Conservation (phyloP, 257 asterid species). For the Solanum gracilifrons region DNA sequence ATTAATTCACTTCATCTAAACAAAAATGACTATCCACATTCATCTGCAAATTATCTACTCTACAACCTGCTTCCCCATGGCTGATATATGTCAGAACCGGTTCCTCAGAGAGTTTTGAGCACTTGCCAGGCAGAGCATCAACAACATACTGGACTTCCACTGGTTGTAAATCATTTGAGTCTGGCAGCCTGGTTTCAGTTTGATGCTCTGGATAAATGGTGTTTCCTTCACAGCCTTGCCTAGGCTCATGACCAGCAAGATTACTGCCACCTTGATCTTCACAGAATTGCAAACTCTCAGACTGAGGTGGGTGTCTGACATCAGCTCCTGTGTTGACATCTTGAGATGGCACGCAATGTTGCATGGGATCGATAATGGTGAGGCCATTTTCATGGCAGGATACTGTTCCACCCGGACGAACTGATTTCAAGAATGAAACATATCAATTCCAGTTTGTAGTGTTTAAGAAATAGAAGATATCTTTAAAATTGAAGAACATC, state of each 20-base stretch:
- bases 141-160: not conserved
- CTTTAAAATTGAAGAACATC: not conserved
- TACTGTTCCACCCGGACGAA: not conserved
- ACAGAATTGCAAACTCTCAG: not conserved
- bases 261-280: constrained; percentile 16
- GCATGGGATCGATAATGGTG: not conserved
- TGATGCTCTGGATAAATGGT: not conserved
- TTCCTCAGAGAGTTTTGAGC: not conserved
- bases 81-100: not conserved
- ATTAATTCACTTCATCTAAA: constrained; percentile 4
- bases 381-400: not conserved
- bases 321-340: not conserved
- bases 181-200: not conserved
- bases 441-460: not conserved
- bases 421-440: constrained; percentile 6
- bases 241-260: not conserved
- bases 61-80: constrained; percentile 21
- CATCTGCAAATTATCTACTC: constrained; percentile 13
- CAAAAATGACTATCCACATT: constrained; percentile 10
- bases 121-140: not conserved
- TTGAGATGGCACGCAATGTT: not conserved
- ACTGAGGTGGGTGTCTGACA: not conserved
- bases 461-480: not conserved
- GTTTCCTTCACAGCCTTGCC: not conserved
- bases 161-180: not conserved